phyloP scores from a whole-genome alignment of 2,329 filamentous ascomycete genomes.

The Dothideomycetidae sp. region DNA sequence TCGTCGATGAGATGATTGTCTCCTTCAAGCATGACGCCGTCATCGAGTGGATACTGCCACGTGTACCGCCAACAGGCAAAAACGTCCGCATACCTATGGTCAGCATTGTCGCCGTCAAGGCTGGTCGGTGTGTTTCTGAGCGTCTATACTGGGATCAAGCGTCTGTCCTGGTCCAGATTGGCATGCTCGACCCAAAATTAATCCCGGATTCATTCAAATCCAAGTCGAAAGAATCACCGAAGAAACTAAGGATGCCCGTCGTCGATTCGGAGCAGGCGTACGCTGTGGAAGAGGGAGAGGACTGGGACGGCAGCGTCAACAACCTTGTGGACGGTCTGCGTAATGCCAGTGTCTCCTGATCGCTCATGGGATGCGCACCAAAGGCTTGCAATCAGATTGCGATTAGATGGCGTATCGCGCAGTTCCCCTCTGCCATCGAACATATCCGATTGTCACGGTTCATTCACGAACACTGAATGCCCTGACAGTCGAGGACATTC shows the following conservation, averaged over 20 bases:
- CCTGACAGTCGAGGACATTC: too few species aligned
- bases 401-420: too few species aligned
- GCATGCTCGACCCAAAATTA: constrained; percentile 41
- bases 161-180: constrained; percentile 44
- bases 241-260: constrained; percentile 27
- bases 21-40: constrained; percentile 42
- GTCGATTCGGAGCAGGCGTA: constrained; percentile 32
- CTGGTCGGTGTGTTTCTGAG: constrained; percentile 41
- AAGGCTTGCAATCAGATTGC: too few species aligned
- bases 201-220: constrained; percentile 31
- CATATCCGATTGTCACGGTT: too few species aligned
- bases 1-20: constrained; percentile 47
- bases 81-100: constrained; percentile 42
- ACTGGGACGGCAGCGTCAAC: constrained; percentile 8
- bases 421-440: too few species aligned
- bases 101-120: constrained; percentile 41
- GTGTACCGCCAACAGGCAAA: constrained; percentile 41
- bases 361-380: too few species aligned
- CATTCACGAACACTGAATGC: too few species aligned
- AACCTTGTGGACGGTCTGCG: constrained; percentile 1
- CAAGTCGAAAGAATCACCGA: constrained; percentile 9
- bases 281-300: constrained; percentile 32
- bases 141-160: constrained; percentile 51
- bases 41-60: constrained; percentile 46
- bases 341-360: constrained; percentile 1